Conservation (phyloP, 2,329 filamentous ascomycete species). For the Neofusicoccum laricinum region DNA sequence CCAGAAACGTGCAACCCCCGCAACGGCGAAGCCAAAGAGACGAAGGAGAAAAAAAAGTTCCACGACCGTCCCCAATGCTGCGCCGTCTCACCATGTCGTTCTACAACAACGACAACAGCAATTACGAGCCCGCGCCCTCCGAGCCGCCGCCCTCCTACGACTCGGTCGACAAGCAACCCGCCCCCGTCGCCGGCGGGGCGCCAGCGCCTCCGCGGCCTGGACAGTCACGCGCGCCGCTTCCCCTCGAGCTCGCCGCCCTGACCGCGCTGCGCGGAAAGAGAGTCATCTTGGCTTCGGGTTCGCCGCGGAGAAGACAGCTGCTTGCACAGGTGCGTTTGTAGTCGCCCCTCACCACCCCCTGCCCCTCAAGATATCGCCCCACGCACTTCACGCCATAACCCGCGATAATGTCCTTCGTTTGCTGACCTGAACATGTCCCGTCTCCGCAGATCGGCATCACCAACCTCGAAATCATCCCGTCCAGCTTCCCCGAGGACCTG, state of each 20-base stretch:
- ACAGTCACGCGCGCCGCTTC: slow-evolving; percentile 55
- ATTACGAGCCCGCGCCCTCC: slow-evolving; percentile 24
- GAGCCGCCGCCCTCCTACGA: slow-evolving; percentile 47
- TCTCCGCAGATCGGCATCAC: slow-evolving; percentile 68
- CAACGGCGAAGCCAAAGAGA: background rate
- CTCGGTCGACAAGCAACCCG: slow-evolving; percentile 27
- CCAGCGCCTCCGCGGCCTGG: slow-evolving; percentile 32
- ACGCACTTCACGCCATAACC: background rate
- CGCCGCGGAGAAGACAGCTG: slow-evolving; percentile 78
- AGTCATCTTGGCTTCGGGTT: slow-evolving; percentile 86
- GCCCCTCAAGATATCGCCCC: background rate
- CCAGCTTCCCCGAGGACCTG: slow-evolving; percentile 79
- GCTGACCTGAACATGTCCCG: background rate
- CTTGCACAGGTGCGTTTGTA: slow-evolving; percentile 60
- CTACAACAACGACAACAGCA: slow-evolving; percentile 1
- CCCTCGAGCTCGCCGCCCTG: slow-evolving; percentile 77
- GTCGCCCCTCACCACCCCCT: background rate
- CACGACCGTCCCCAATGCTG: background rate
- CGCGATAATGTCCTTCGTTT: no score
- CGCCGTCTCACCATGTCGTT: slow-evolving; percentile 14
- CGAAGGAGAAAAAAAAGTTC: background rate
- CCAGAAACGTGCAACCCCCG: background rate
- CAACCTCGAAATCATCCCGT: slow-evolving; percentile 81
- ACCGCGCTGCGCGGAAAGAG: slow-evolving; percentile 72
- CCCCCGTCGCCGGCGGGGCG: slow-evolving; percentile 20